These are phyloP conservation scores for Skeletonema tropicum DNA, from an alignment of 108 stramenopile genomes.

Conservation along the genomic window DNA sequence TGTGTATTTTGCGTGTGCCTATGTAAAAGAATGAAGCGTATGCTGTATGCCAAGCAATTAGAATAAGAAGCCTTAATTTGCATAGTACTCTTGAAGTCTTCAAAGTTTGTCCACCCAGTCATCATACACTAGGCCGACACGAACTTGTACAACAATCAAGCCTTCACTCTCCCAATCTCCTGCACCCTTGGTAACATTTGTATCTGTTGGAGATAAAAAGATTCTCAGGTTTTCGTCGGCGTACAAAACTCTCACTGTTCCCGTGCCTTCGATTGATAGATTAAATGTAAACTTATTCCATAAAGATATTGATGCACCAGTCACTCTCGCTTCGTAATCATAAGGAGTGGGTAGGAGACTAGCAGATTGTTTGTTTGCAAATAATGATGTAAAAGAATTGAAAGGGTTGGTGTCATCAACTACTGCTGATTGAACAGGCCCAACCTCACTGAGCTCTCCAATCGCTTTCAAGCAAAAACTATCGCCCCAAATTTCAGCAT, in stretches of 20 bases:
- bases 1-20: not conserved
- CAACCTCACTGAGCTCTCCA: slow-evolving; percentile 20
- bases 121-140: slow-evolving; percentile 35
- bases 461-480: slow-evolving; percentile 37
- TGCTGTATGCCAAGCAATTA: not conserved
- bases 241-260: slow-evolving; percentile 38
- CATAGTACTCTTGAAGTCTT: not conserved
- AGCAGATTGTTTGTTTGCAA: slow-evolving; percentile 5
- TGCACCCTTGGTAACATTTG: slow-evolving; percentile 32
- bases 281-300: slow-evolving; percentile 23
- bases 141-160: slow-evolving; percentile 45
- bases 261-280: slow-evolving; percentile 35
- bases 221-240: slow-evolving; percentile 39
- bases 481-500: slow-evolving; percentile 45
- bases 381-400: slow-evolving; percentile 18
- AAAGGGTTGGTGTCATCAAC: slow-evolving; percentile 13
- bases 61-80: not conserved
- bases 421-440: slow-evolving; percentile 9
- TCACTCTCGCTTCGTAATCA: slow-evolving; percentile 42
- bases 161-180: slow-evolving; percentile 43
- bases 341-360: slow-evolving; percentile 24
- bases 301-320: slow-evolving; percentile 33
- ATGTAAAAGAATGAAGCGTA: not conserved
- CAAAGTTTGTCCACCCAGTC: slow-evolving; percentile 36
- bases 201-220: slow-evolving; percentile 40